These are phyloP conservation scores for Persicaria maculosa DNA, from an alignment of 148 eudicot species.

Conservation along the genomic window DNA sequence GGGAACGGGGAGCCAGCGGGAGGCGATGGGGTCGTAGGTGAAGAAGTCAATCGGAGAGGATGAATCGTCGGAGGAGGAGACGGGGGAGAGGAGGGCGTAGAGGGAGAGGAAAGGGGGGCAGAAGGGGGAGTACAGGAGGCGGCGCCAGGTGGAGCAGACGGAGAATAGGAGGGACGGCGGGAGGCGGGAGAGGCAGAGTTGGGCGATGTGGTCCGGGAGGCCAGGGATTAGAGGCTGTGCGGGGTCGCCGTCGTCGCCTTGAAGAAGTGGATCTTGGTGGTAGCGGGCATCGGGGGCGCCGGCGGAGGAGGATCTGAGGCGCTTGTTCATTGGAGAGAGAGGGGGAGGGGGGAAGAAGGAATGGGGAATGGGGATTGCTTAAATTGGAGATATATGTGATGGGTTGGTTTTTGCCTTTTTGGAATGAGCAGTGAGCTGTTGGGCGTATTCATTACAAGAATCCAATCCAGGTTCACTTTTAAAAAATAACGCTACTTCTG, in stretches of 20 bases:
- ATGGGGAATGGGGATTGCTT: no score
- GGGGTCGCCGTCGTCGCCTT: neutral
- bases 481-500: no score
- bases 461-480: no score
- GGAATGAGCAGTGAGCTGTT: no score
- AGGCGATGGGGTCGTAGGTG: slow-evolving; percentile 42
- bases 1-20: slow-evolving; percentile 42
- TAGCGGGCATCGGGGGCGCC: neutral
- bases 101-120: slow-evolving; percentile 63
- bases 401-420: neutral
- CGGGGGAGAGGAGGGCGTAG: slow-evolving; percentile 33
- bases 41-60: slow-evolving; percentile 19
- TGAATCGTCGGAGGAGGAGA: slow-evolving; percentile 4
- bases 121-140: slow-evolving; percentile 46
- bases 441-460: no score
- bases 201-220: slow-evolving; percentile 62
- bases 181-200: slow-evolving; percentile 39
- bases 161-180: slow-evolving; percentile 48
- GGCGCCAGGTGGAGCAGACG: slow-evolving; percentile 56
- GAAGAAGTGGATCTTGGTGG: neutral
- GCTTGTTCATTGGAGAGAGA: neutral
- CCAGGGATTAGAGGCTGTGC: slow-evolving; percentile 45
- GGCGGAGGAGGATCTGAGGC: neutral
- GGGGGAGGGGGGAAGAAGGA: neutral
- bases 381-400: no score